These are phyloP conservation scores for Mycena belliarum DNA, from an alignment of 768 basidiomycete genomes.

Conservation along the genomic window DNA sequence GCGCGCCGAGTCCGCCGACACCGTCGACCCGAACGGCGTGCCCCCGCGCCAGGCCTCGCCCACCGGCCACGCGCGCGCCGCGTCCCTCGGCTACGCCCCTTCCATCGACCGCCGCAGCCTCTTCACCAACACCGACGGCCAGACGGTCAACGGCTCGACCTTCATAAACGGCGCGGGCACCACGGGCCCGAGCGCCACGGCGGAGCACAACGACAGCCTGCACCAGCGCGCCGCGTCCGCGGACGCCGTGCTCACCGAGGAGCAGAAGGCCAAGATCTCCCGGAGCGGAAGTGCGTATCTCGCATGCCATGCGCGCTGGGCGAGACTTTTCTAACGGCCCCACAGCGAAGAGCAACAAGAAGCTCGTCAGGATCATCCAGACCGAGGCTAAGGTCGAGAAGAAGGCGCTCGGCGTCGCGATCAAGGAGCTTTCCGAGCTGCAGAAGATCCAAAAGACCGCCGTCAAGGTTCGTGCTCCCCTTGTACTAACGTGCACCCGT, in stretches of 20 bases:
- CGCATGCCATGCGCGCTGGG: not conserved
- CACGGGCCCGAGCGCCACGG: constrained; percentile 46
- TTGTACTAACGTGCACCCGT: too few relatives aligned
- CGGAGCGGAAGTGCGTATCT: constrained; percentile 53
- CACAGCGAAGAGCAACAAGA: constrained; percentile 59
- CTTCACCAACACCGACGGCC: constrained; percentile 36
- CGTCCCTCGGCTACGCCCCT: constrained; percentile 24
- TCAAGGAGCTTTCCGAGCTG: constrained; percentile 66
- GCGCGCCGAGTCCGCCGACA: constrained; percentile 4
- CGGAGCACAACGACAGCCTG: constrained; percentile 41
- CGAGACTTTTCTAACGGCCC: not conserved
- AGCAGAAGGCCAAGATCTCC: constrained; percentile 51
- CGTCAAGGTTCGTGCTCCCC: constrained; percentile 45
- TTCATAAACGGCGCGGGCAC: constrained; percentile 60
- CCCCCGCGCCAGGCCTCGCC: constrained; percentile 2
- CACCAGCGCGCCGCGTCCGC: constrained; percentile 47
- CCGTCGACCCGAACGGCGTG: constrained; percentile 6
- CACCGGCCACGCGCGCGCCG: constrained; percentile 18
- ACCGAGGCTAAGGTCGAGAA: constrained; percentile 70
- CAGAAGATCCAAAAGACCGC: constrained; percentile 71
- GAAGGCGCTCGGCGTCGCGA: constrained; percentile 56
- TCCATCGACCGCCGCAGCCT: constrained; percentile 32
- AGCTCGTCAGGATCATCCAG: constrained; percentile 69
- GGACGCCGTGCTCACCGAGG: constrained; percentile 47
- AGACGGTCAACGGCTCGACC: constrained; percentile 35